Conservation (phyloP, 768 basidiomycete species). For the Xanthoconium stramineum region DNA sequence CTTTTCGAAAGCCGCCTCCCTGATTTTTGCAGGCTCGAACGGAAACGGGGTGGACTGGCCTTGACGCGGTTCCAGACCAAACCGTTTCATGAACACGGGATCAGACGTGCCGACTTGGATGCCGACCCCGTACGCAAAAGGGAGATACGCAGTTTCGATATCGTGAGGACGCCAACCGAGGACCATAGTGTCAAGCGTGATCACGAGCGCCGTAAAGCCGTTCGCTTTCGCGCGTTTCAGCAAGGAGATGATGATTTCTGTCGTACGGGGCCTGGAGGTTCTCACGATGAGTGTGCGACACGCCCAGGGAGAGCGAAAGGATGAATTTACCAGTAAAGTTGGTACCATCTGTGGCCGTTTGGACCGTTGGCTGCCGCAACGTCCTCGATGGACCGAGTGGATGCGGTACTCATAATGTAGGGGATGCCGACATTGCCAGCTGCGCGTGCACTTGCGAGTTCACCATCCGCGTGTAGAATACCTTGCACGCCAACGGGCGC, state of each 20-base stretch:
- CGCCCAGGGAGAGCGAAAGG: background rate
- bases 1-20: slow-evolving; percentile 36
- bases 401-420: slow-evolving; percentile 74
- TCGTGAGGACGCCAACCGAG: slow-evolving; percentile 80
- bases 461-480: slow-evolving; percentile 67
- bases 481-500: slow-evolving; percentile 80
- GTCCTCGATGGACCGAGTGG: slow-evolving; percentile 68
- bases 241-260: slow-evolving; percentile 62
- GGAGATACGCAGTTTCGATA: slow-evolving; percentile 59
- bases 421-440: slow-evolving; percentile 61
- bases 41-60: slow-evolving; percentile 51
- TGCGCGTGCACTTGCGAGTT: slow-evolving; percentile 66
- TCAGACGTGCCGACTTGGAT: slow-evolving; percentile 67
- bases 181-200: slow-evolving; percentile 73
- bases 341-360: slow-evolving; percentile 70
- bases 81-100: slow-evolving; percentile 71
- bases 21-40: slow-evolving; percentile 47
- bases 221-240: slow-evolving; percentile 62
- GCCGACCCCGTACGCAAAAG: slow-evolving; percentile 65
- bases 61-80: slow-evolving; percentile 40
- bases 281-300: background rate
- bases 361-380: slow-evolving; percentile 69
- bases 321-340: slow-evolving; percentile 66
- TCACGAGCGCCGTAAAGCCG: slow-evolving; percentile 69
- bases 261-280: slow-evolving; percentile 50